Evolutionary conservation across 345 rosid genomes (phyloP).

Genomic region (Noccaea caerulescens): DNA sequence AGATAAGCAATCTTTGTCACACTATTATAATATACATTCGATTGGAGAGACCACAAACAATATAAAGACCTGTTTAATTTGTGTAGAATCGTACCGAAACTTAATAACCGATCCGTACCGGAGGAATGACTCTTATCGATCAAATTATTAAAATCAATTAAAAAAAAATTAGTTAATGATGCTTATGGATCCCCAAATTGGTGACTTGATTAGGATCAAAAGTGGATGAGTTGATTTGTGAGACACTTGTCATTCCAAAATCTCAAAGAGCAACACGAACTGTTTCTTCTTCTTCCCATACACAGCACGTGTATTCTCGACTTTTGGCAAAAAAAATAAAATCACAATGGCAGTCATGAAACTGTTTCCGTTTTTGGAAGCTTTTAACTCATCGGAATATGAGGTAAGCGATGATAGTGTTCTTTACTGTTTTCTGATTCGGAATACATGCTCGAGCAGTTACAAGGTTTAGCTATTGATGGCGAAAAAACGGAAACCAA

Average conservation of each 20-base stretch:
- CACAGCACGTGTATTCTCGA: neutral
- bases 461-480: neutral
- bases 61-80: no score
- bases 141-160: no score
- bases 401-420: neutral
- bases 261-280: neutral
- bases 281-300: neutral
- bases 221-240: no score
- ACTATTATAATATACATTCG: no score
- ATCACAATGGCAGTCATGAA: neutral
- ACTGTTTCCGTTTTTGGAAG: neutral
- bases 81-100: no score
- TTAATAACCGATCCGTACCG: no score
- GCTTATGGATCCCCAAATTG: no score
- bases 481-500: no score
- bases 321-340: neutral
- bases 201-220: neutral
- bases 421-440: neutral
- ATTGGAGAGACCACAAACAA: no score
- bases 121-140: no score
- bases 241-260: neutral
- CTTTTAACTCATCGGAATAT: neutral
- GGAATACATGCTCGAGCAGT: neutral
- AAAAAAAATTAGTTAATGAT: no score
- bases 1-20: no score